These are phyloP conservation scores for Suillus fuscotomentosus DNA, from an alignment of 768 basidiomycete species.

Conservation along the genomic window DNA sequence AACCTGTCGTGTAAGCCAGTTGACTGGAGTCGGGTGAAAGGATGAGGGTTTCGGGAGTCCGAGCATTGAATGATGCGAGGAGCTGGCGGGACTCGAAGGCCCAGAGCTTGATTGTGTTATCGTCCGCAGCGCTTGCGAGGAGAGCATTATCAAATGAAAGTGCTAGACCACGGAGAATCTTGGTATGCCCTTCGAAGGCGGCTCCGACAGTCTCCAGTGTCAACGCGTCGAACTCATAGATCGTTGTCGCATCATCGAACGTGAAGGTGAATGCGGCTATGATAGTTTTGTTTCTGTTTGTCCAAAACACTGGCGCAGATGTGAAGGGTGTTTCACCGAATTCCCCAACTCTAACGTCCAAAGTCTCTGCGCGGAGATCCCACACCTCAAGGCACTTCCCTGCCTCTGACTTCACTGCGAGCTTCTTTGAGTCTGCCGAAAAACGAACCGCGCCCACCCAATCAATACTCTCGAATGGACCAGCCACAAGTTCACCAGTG, in stretches of 20 bases:
- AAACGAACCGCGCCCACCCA: neutral
- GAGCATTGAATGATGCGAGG: neutral
- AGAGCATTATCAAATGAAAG: neutral
- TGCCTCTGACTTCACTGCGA: neutral
- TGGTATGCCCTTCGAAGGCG: neutral
- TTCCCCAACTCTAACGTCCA: neutral
- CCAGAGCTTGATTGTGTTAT: neutral
- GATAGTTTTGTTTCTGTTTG: neutral
- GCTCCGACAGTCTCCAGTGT: neutral
- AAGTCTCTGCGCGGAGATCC: neutral
- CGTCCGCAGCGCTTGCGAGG: neutral
- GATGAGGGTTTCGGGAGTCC: neutral
- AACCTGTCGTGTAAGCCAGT: neutral
- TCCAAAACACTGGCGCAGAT: neutral
- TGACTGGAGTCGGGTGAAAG: neutral
- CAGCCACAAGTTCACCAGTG: neutral
- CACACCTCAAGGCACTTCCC: conserved; percentile 1
- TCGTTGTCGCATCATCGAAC: neutral
- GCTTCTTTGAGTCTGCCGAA: neutral
- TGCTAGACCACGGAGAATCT: neutral
- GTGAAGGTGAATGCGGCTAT: neutral
- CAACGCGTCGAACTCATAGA: neutral
- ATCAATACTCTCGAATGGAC: neutral
- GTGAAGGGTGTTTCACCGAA: neutral
- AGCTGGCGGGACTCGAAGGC: neutral